phyloP scores from a whole-genome alignment of 2,329 filamentous ascomycete genomes.

The Graphium sp. region DNA sequence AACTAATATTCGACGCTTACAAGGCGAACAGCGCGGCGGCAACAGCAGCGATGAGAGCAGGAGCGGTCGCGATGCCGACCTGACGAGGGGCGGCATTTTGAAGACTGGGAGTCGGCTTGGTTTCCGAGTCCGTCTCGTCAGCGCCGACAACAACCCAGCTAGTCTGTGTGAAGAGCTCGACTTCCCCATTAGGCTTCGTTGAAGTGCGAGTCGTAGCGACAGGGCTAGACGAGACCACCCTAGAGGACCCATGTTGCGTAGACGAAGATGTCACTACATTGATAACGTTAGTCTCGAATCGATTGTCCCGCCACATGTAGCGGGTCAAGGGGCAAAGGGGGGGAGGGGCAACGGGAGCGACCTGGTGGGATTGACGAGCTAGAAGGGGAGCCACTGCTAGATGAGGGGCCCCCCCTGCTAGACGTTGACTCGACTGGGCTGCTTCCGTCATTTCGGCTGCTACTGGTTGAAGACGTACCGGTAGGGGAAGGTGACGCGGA shows the following conservation, averaged over 20 bases:
- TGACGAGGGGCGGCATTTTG: constrained; percentile 17
- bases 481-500: constrained; percentile 1
- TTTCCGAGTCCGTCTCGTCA: constrained; percentile 13
- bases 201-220: constrained; percentile 25
- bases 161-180: constrained; percentile 28
- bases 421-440: no score
- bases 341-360: neutral
- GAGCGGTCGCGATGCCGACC: constrained; percentile 7
- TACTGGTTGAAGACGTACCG: neutral
- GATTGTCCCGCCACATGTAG: neutral
- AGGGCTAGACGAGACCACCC: constrained; percentile 6
- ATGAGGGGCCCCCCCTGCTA: no score
- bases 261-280: neutral
- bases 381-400: no score
- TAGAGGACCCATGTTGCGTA: no score
- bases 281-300: neutral
- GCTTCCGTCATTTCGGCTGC: no score
- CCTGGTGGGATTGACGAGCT: no score
- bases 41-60: constrained; percentile 10
- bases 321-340: neutral
- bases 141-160: constrained; percentile 28
- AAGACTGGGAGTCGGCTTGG: constrained; percentile 7
- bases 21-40: constrained; percentile 8
- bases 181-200: constrained; percentile 23
- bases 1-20: no score